These are phyloP conservation scores for Daedaleopsis nitida DNA, from an alignment of 768 basidiomycete species.

Conservation along the genomic window DNA sequence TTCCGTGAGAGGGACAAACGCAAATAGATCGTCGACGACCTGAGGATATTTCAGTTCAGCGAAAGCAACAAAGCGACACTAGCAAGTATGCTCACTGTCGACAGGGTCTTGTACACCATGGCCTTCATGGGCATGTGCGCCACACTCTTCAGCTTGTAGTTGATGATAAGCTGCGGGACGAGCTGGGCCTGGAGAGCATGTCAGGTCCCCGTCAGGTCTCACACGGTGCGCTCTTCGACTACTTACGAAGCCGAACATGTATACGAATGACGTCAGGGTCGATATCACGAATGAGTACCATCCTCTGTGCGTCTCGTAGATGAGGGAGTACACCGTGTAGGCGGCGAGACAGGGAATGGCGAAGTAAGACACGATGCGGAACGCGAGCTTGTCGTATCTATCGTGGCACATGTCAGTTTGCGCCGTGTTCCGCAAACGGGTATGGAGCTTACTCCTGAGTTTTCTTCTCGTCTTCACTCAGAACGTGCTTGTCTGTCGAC, in stretches of 20 bases:
- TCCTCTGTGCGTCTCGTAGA: slow-evolving; percentile 83
- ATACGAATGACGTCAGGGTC: slow-evolving; percentile 90
- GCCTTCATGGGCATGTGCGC: slow-evolving; percentile 99
- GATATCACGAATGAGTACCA: slow-evolving; percentile 98
- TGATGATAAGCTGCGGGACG: slow-evolving; percentile 89
- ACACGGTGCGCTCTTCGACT: background rate
- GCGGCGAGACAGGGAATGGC: slow-evolving; percentile 78
- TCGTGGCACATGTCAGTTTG: background rate
- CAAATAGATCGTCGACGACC: slow-evolving; percentile 88
- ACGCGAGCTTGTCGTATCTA: slow-evolving; percentile 90
- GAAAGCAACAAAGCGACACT: background rate
- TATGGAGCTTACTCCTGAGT: slow-evolving; percentile 79
- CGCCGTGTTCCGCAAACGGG: background rate
- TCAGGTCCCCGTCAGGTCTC: slow-evolving; percentile 15
- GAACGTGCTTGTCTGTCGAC: slow-evolving; percentile 82
- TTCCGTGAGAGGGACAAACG: slow-evolving; percentile 49
- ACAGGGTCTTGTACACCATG: slow-evolving; percentile 93
- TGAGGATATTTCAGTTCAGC: background rate
- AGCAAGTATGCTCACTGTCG: slow-evolving; percentile 46
- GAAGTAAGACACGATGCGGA: slow-evolving; percentile 91
- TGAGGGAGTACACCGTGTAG: slow-evolving; percentile 78
- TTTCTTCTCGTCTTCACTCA: slow-evolving; percentile 97
- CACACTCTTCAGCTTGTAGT: slow-evolving; percentile 97
- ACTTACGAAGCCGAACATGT: slow-evolving; percentile 98
- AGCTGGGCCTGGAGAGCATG: slow-evolving; percentile 67